Base-by-base conservation (phyloP, 805 yeast species). In the Saccharomycopsis guyanensis region DNA sequence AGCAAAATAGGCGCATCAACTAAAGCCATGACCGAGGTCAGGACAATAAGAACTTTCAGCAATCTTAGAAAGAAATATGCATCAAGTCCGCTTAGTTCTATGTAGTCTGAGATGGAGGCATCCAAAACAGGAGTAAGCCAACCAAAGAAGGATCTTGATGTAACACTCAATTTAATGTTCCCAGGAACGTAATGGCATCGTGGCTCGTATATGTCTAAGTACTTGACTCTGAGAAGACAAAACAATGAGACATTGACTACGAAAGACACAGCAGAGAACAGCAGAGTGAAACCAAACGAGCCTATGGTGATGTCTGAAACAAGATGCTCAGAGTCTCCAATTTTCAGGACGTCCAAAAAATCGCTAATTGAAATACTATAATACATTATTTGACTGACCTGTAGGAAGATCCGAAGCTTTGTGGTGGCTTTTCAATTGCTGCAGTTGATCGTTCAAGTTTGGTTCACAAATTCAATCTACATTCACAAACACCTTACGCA, bases 61-160 rank as follows among this genome's bases (percentile, higher is more conserved):
- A 73, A 86, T 42, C 95, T 61, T 2, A 86, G 55, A 53, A 85
- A 81, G 56, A 82, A 80, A 58, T 82, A 86, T 0, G 88, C 78
- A 59, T 87, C 96, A 5, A 85, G 58, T 0, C 95, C 94, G 50
- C 73, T 62, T 4, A 66, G 22, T 1, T 36, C 60, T 23, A 69
- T 57, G 54, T 76, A 80, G 24, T 66, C 63, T 6, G 67, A 65
- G 3, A 75, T 63, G 1, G 70, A 68, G 18, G 62, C 57, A 6
- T 57, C 51, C 24, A 75, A 45, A 0, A 73, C 65, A 0, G 76
- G 73, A 3, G 55, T 38, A 1, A 81, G 51, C 91, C 91, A 85
- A 3, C 68, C 68, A 24, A 80, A 66, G n/a, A 73, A 60, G 0
- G 75, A 73, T 12, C 42, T 29, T 10, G 57, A 45, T 3, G 57